These are phyloP conservation scores for Rhododendron vialii DNA, from an alignment of 148 eudicot genomes.

Conservation along the genomic window DNA sequence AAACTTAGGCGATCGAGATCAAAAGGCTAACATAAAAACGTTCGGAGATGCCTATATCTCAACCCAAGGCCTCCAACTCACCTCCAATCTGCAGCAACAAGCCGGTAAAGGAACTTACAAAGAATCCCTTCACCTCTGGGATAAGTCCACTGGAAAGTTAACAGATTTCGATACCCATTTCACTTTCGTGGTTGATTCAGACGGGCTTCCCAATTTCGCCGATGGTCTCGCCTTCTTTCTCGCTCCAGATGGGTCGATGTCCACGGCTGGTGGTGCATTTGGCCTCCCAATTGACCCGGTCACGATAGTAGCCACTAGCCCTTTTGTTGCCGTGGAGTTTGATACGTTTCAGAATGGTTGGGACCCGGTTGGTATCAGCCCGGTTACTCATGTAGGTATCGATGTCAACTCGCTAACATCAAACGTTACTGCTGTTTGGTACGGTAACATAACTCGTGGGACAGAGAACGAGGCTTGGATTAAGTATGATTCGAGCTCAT, in stretches of 20 bases:
- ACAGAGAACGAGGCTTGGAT: not conserved
- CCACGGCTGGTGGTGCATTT: not conserved
- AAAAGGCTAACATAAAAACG: not conserved
- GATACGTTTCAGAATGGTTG: not conserved
- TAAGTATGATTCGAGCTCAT: not conserved
- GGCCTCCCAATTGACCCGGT: not conserved
- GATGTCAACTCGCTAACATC: not conserved
- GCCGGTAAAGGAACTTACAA: not conserved
- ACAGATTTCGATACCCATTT: not conserved
- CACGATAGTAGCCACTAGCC: not conserved
- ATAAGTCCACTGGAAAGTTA: not conserved
- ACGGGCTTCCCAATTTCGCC: not conserved
- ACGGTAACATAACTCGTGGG: not conserved
- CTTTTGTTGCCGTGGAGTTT: constrained; percentile 28
- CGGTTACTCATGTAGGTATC: not conserved
- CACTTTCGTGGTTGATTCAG: not conserved
- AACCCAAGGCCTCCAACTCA: constrained; percentile 13
- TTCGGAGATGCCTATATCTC: not conserved
- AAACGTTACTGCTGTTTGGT: not conserved
- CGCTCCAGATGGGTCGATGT: not conserved
- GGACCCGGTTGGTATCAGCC: not conserved
- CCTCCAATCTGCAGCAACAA: not conserved
- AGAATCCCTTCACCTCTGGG: not conserved
- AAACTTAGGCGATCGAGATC: not conserved
- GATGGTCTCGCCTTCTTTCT: not conserved